A percentile compares a stretch with the other conserved stretches of the same genome.
Conservation (phyloP, 352 stramenopile species). For the Pythium angustatum region DNA sequence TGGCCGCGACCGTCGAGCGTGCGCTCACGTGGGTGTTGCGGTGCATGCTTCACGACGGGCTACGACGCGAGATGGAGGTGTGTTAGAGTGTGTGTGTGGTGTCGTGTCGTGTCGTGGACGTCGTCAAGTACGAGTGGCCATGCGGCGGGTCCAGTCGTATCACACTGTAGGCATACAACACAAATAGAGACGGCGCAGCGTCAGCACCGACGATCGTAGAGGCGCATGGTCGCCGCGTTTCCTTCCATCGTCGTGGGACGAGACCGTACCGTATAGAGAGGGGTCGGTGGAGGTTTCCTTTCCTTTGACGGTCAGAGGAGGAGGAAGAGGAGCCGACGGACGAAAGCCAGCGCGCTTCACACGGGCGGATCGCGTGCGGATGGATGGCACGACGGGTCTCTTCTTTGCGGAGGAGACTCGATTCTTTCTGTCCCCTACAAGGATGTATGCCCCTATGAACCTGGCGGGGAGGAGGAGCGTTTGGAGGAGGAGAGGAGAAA, state of each 20-base stretch:
- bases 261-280: too few species aligned
- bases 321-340: not conserved
- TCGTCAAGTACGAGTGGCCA: not conserved
- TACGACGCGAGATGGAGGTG: not conserved
- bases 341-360: not conserved
- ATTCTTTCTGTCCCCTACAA: too few species aligned
- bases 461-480: too few species aligned
- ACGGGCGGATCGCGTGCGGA: not conserved
- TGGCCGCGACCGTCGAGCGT: slow-evolving; percentile 14
- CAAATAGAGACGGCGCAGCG: not conserved
- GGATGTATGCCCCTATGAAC: too few species aligned
- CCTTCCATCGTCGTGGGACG: slow-evolving; percentile 3
- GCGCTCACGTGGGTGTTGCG: slow-evolving; percentile 16
- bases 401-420: too few species aligned
- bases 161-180: not conserved
- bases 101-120: not conserved
- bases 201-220: not conserved
- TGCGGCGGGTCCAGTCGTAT: not conserved
- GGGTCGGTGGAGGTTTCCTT: too few species aligned
- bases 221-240: not conserved
- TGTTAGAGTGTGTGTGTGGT: not conserved
- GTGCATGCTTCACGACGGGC: slow-evolving; percentile 23
- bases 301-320: not conserved
- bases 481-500: not conserved
- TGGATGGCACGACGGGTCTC: not conserved